phyloP scores from a whole-genome alignment of 2,329 filamentous ascomycete genomes.

The Neopestalotiopsis rosae region DNA sequence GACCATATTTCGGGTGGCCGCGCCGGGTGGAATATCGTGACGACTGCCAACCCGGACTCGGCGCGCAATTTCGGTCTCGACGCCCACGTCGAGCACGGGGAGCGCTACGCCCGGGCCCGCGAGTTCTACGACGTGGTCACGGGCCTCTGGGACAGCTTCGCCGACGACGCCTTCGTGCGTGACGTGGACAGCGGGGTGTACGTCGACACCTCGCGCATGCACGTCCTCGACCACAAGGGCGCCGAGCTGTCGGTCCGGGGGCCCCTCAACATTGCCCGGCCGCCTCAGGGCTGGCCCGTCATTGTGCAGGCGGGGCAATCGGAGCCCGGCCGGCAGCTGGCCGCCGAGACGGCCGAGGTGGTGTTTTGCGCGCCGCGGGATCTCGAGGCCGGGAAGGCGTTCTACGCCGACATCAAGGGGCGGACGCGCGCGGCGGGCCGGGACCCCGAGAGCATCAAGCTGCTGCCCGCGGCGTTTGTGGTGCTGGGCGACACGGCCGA shows the following conservation, averaged over 20 bases:
- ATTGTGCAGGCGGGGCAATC: slow-evolving; percentile 61
- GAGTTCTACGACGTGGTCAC: slow-evolving; percentile 60
- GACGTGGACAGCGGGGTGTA: slow-evolving; percentile 52
- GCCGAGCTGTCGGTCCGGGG: slow-evolving; percentile 51
- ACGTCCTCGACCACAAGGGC: slow-evolving; percentile 56
- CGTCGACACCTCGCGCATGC: slow-evolving; percentile 57
- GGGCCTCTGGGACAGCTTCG: slow-evolving; percentile 59
- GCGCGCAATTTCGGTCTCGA: slow-evolving; percentile 57
- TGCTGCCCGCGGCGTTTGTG: slow-evolving; percentile 56
- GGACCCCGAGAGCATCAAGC: slow-evolving; percentile 51
- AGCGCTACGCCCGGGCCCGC: slow-evolving; percentile 55
- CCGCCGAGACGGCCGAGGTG: slow-evolving; percentile 57
- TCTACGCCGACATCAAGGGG: slow-evolving; percentile 58
- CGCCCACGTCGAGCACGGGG: slow-evolving; percentile 53
- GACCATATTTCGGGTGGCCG: slow-evolving; percentile 57
- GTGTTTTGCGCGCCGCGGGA: slow-evolving; percentile 57
- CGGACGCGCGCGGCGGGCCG: slow-evolving; percentile 50
- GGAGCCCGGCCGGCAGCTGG: slow-evolving; percentile 55
- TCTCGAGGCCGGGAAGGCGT: slow-evolving; percentile 48
- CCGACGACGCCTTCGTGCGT: slow-evolving; percentile 58
- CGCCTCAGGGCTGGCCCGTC: slow-evolving; percentile 60
- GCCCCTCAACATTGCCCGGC: slow-evolving; percentile 57
- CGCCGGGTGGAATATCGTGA: slow-evolving; percentile 61
- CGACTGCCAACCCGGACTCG: slow-evolving; percentile 56
- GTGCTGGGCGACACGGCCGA: slow-evolving; percentile 54